A percentile compares a stretch with the other conserved stretches of the same genome.
Evolutionary conservation across 352 stramenopile species (phyloP).

Genomic region (Phytophthora kernoviae): DNA sequence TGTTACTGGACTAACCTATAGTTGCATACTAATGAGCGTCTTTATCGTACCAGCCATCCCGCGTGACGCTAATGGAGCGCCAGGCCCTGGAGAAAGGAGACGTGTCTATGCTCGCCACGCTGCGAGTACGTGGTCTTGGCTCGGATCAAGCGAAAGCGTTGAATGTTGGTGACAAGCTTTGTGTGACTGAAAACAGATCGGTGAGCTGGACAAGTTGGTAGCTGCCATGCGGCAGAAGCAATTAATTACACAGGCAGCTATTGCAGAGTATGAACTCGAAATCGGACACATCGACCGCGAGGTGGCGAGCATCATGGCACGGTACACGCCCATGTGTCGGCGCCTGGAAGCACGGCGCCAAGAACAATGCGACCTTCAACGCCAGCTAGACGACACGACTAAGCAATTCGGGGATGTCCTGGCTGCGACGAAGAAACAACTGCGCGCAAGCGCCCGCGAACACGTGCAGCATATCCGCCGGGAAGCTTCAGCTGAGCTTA

Average conservation of each 20-base stretch:
- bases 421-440: constrained; percentile 57
- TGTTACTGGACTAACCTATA: no score
- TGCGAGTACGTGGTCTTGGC: constrained; percentile 44
- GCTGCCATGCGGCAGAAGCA: constrained; percentile 71
- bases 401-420: constrained; percentile 75
- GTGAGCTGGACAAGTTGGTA: constrained; percentile 76
- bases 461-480: constrained; percentile 68
- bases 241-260: constrained; percentile 51
- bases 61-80: constrained; percentile 74
- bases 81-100: constrained; percentile 73
- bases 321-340: constrained; percentile 65
- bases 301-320: constrained; percentile 62
- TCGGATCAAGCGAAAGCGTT: not conserved
- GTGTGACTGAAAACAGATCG: constrained; percentile 44
- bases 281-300: constrained; percentile 70
- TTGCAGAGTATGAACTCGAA: constrained; percentile 59
- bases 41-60: constrained; percentile 34
- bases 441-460: constrained; percentile 56
- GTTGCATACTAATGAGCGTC: no score
- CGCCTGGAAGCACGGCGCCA: constrained; percentile 59
- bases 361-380: constrained; percentile 50
- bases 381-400: constrained; percentile 48
- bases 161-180: not conserved
- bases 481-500: constrained; percentile 57
- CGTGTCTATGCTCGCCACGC: constrained; percentile 72